Evolutionary conservation across 1,284 basidiomycete species (phyloP).

Genomic region (Puccinia novopanici): DNA sequence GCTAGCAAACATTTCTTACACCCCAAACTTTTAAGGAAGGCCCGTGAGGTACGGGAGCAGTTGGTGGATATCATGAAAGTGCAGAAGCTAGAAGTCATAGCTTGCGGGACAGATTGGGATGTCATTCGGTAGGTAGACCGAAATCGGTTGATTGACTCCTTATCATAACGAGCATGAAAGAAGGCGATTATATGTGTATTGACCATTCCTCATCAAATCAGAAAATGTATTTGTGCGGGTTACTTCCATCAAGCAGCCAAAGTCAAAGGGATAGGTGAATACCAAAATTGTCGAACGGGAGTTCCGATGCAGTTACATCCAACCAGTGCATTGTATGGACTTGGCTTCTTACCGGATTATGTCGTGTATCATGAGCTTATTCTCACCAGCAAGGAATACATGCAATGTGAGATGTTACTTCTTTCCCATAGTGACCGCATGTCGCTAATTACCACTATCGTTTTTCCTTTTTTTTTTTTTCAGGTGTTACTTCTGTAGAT

Average conservation of each 20-base stretch:
- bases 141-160: not conserved
- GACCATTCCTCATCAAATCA: constrained; percentile 56
- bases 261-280: constrained; percentile 98
- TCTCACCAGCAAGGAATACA: constrained; percentile 48
- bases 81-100: constrained; percentile 88
- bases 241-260: constrained; percentile 99
- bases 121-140: constrained; percentile 69
- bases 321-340: constrained; percentile 90
- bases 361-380: constrained; percentile 39
- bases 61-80: constrained; percentile 98
- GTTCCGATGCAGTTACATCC: constrained; percentile 88
- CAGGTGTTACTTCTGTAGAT: constrained; percentile 96
- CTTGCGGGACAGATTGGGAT: constrained; percentile 93
- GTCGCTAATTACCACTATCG: constrained; percentile 40
- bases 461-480: constrained; percentile 55
- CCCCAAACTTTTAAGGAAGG: constrained; percentile 90
- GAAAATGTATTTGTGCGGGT: constrained; percentile 95
- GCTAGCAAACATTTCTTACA: constrained; percentile 91
- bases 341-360: constrained; percentile 73
- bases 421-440: not conserved
- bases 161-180: not conserved
- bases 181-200: constrained; percentile 24
- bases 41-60: constrained; percentile 91
- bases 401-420: constrained; percentile 62
- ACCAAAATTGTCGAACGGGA: constrained; percentile 95